Base-by-base conservation (phyloP, 2,329 filamentous ascomycete species). In the Chaetomium globosum region DNA sequence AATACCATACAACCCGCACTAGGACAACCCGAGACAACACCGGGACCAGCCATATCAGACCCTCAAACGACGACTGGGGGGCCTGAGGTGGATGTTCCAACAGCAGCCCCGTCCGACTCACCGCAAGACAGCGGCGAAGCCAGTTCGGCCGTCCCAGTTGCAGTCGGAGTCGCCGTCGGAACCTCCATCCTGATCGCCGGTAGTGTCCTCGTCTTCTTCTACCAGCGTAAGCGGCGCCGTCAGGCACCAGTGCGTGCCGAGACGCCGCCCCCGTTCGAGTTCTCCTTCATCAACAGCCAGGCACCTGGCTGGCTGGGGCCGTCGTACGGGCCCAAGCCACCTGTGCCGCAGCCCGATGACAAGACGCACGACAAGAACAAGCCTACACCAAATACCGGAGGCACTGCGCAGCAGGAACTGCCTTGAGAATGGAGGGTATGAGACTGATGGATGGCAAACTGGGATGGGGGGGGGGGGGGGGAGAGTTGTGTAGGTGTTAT, bases 251-350 rank as follows among this genome's bases (percentile, higher is more conserved):
- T 59, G 12, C 49, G 68, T 16, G 68, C 70, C 23, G 68, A 68
- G 57, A 66, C 61, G 1, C 69, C 70, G 5, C 69, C 70, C 7
- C 65, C 66, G 16, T 61, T 66, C 12, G 66, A 67, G 46, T 62
- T 64, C n/a, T 33, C 57, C 7, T 23, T 21, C 13, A 52, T 64
- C 31, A 52, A 53, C 58, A 30, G 31, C 39, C 65, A 54, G 13
- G 39, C 23, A 4, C 54, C 54, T 1, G 59, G 33, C n/a, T 57
- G 64, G 59, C 48, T 54, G 57, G 43, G 31, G 7, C 33, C 48
- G 6, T 21, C 56, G 19, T 55, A 57, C 12, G 56, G 48, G 13
- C 39, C 26, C 6, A 63, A 57, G 31, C 7, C 30, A 58, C 33
- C 30, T 3, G 43, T 7, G 53, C 31, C 31, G 31, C 16, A 12